Evolutionary conservation across 176 grass and related monocot species (phyloP).

Genomic region (Zea luxurians): DNA sequence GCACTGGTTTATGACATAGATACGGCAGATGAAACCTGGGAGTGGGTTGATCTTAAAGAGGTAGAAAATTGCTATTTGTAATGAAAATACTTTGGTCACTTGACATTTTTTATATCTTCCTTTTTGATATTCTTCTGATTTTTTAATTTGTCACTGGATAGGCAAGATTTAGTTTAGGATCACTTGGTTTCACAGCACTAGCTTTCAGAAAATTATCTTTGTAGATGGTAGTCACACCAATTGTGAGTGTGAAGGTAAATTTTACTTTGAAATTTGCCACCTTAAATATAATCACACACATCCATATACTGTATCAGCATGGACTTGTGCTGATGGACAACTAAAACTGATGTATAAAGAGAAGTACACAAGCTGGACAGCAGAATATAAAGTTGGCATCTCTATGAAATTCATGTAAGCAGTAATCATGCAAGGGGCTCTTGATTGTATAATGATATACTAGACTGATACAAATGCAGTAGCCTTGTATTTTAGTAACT

Average conservation of each 20-base stretch:
- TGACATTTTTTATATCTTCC: neutral
- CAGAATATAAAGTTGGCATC: neutral
- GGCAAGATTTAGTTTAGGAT: constrained; percentile 6
- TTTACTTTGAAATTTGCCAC: neutral
- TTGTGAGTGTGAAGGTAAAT: constrained; percentile 12
- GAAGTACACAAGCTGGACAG: constrained; percentile 12
- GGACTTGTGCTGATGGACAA: constrained; percentile 10
- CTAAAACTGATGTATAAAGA: constrained; percentile 2
- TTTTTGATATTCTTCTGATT: constrained; percentile 9
- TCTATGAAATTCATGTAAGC: neutral
- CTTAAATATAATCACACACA: neutral
- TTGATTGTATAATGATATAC: neutral
- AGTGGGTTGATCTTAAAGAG: constrained; percentile 90
- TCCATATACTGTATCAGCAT: constrained; percentile 23
- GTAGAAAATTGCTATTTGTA: constrained; percentile 32
- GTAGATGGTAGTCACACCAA: neutral
- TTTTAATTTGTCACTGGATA: neutral
- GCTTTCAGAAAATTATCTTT: neutral
- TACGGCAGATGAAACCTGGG: constrained; percentile 75
- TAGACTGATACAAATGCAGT: neutral
- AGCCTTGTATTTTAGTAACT: neutral
- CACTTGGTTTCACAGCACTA: constrained; percentile 10
- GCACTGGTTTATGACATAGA: constrained; percentile 79
- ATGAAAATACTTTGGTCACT: constrained; percentile 6
- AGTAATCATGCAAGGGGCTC: neutral